These are phyloP conservation scores for Boletellus deceptivus DNA, from an alignment of 1,284 basidiomycete genomes.

Conservation along the genomic window DNA sequence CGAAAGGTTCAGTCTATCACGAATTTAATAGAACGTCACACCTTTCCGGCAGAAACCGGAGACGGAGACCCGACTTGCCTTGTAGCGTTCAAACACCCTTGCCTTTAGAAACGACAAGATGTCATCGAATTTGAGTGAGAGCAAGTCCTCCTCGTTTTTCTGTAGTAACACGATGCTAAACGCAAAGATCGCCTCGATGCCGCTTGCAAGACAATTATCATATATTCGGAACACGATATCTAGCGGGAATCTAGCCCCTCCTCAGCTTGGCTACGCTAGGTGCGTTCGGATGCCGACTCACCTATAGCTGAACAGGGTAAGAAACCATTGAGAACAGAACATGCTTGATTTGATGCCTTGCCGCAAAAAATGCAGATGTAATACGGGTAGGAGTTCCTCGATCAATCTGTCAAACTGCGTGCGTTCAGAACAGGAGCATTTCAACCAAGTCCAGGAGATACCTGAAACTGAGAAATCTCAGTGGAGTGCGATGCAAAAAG, in stretches of 20 bases:
- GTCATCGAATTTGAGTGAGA: conserved; percentile 85
- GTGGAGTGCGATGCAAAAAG: conserved; percentile 1
- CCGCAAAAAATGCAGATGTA: conserved; percentile 88
- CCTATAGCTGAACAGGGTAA: conserved; percentile 96
- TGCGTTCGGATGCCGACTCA: conserved; percentile 34
- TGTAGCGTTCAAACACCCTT: conserved; percentile 81
- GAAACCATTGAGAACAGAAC: conserved; percentile 97
- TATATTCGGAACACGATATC: conserved; percentile 95
- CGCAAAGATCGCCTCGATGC: conserved; percentile 95
- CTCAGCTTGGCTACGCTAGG: conserved; percentile 7
- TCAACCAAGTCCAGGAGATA: conserved; percentile 16
- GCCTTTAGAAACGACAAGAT: conserved; percentile 80
- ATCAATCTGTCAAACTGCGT: conserved; percentile 87
- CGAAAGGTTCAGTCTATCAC: conserved; percentile 26
- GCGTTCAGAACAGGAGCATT: conserved; percentile 9
- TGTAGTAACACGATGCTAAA: conserved; percentile 88
- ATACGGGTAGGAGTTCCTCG: conserved; percentile 88
- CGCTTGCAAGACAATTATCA: conserved; percentile 93
- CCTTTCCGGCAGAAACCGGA: background rate
- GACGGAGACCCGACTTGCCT: conserved; percentile 38
- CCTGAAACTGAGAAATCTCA: conserved; percentile 44
- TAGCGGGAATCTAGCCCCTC: conserved; percentile 79
- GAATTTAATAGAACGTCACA: background rate
- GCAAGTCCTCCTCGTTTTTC: conserved; percentile 81
- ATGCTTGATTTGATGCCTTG: conserved; percentile 96